Evolutionary conservation across 2,329 filamentous ascomycete genomes (phyloP), one percentile per base, ranked within the genome.

Genomic region (Hypoxylon sp.): DNA sequence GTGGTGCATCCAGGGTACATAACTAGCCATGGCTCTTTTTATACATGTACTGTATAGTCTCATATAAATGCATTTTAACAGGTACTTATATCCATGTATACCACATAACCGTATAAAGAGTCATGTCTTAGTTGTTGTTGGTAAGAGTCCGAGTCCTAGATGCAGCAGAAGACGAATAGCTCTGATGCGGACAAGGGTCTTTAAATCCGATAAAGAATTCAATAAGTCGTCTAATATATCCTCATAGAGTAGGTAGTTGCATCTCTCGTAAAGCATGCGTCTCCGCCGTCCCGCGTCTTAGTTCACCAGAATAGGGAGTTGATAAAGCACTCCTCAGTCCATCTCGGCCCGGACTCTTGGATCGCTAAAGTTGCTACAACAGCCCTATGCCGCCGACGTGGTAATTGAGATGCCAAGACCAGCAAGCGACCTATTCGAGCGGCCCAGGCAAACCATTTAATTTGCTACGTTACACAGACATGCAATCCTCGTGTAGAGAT

Each of bases 341-440:
- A 59, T 45, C 55, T 58, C 48, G 43, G 48, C 50, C 55, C 43
- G 61, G 54, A 50, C 45, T n/a, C 21, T 39, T n/a, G 43, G 23
- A 29, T 41, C 25, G 39, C 39, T 37, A 27, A 52, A 29, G 34
- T 45, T 47, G 47, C 53, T 48, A 48, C 14, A 8, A 34, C 47
- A 43, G 37, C n/a, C n/a, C n/a, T n/a, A 55, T 59, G 55, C 62
- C 46, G 37, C 16, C 51, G 57, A 47, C 46, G 46, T 56, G 62
- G 56, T 65, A 41, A 41, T 56, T 11, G 23, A 32, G 34, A 55
- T 55, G 65, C 65, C 65, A 67, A 67, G 65, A 29, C n/a, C n/a
- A 34, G 43, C 57, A 48, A 29, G 54, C 50, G 46, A 48, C 46
- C 32, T 46, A 48, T 43, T 57, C 27, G 64, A 25, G 25, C 56